Evolutionary conservation across 108 stramenopile species (phyloP).

Genomic region (Fistulifera pelliculosa): DNA sequence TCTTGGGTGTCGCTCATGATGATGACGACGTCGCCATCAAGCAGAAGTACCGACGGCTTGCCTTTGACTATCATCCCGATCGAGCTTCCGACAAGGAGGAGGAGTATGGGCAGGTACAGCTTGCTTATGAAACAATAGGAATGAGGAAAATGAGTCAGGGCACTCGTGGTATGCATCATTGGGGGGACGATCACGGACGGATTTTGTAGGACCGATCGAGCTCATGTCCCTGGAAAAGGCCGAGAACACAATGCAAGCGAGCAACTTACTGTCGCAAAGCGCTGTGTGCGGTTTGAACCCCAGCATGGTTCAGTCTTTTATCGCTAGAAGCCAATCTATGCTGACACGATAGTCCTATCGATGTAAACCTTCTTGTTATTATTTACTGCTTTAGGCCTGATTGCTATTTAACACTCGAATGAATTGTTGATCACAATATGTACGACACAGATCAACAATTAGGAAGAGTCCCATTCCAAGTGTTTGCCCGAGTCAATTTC

Average conservation of each 20-base stretch:
- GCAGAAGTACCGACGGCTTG: conserved; percentile 49
- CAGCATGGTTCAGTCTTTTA: conserved; percentile 63
- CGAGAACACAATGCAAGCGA: conserved; percentile 15
- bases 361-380: no score
- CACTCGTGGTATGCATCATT: conserved; percentile 76
- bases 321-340: conserved; percentile 19
- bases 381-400: no score
- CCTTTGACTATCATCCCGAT: conserved; percentile 67
- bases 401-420: no score
- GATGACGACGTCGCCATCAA: conserved; percentile 43
- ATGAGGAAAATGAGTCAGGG: conserved; percentile 31
- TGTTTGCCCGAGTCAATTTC: conserved; percentile 25
- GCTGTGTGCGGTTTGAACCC: conserved; percentile 51
- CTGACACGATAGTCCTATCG: no score
- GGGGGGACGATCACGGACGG: conserved; percentile 61
- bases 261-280: conserved; percentile 21
- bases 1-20: conserved; percentile 2
- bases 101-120: conserved; percentile 41
- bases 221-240: conserved; percentile 48
- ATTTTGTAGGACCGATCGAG: conserved; percentile 47
- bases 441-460: no score
- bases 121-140: conserved; percentile 60
- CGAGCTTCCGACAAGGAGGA: conserved; percentile 43
- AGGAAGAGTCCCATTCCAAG: conserved; percentile 31
- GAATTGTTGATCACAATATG: no score